These are phyloP conservation scores for Linaria vulgaris DNA, from an alignment of 257 asterid species.

Conservation along the genomic window DNA sequence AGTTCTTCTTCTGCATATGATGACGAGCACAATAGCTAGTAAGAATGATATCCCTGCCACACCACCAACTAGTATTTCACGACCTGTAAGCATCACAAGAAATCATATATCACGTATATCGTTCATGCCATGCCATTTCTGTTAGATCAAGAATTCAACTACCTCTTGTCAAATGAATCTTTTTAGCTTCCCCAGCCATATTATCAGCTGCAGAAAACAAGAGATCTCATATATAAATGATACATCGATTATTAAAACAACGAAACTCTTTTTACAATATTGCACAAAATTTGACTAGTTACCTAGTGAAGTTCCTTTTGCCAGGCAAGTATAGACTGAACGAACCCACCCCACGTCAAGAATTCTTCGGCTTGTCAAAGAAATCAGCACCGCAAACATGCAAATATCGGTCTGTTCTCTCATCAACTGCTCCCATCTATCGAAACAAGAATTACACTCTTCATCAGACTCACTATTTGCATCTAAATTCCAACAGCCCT, in stretches of 20 bases:
- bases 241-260: background rate
- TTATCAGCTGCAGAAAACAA: conserved; percentile 34
- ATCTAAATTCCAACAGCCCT: conserved; percentile 44
- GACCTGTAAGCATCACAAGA: conserved; percentile 36
- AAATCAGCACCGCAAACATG: conserved; percentile 48
- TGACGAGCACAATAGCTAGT: conserved; percentile 25
- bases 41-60: conserved; percentile 34
- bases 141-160: background rate
- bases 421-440: conserved; percentile 39
- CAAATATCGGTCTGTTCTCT: conserved; percentile 39
- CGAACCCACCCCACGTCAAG: conserved; percentile 48
- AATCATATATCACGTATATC: background rate
- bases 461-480: conserved; percentile 26
- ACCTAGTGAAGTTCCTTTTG: conserved; percentile 46
- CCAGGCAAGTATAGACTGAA: conserved; percentile 49
- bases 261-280: background rate
- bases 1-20: conserved; percentile 31
- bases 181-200: conserved; percentile 23
- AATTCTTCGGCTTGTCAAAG: conserved; percentile 47
- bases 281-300: conserved; percentile 9
- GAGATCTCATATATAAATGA: background rate
- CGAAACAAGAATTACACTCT: conserved; percentile 46
- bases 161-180: conserved; percentile 34
- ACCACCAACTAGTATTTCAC: conserved; percentile 43
- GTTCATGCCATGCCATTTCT: background rate